Evolutionary conservation across 2,329 filamentous ascomycete species (phyloP).

Genomic region (Pyrenochaeta sp.): DNA sequence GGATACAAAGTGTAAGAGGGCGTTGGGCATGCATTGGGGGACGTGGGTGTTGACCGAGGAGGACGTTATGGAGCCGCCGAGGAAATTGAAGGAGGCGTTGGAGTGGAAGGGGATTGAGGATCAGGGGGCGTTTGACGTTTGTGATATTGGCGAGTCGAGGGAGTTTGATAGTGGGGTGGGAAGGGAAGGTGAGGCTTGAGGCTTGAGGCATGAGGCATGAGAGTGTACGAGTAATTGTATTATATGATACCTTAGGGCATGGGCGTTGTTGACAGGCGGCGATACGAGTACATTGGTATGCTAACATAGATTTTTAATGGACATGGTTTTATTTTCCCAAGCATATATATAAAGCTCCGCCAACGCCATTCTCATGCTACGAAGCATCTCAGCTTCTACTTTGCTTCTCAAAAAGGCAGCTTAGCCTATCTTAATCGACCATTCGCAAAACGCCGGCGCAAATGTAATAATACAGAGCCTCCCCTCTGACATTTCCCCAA

Average conservation of each 20-base stretch:
- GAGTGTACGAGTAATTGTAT: too few species aligned
- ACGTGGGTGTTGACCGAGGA: conserved; percentile 85
- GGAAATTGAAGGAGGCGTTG: conserved; percentile 75
- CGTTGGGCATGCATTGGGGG: conserved; percentile 93
- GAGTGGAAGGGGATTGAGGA: conserved; percentile 76
- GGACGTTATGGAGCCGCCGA: conserved; percentile 83
- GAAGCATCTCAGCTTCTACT: not conserved
- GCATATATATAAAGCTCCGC: not conserved
- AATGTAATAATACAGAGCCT: not conserved
- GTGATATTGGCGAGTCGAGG: conserved; percentile 80
- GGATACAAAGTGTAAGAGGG: conserved; percentile 79
- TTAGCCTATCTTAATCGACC: too few species aligned
- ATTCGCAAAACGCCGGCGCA: not conserved
- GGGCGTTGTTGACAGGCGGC: too few species aligned
- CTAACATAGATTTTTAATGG: too few species aligned
- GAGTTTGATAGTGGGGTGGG: conserved; percentile 62
- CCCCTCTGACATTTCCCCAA: not conserved
- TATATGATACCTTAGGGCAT: too few species aligned
- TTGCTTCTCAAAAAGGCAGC: not conserved
- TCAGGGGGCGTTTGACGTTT: conserved; percentile 86
- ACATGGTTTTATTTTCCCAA: not conserved
- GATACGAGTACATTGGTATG: too few species aligned
- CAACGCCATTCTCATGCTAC: not conserved
- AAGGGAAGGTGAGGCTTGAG: too few species aligned
- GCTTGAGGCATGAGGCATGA: too few species aligned